A percentile compares a stretch with the other conserved stretches of the same genome.
Evolutionary conservation across 495 filamentous ascomycete genomes (phyloP).

Genomic region (Podospora pseudocomata): DNA sequence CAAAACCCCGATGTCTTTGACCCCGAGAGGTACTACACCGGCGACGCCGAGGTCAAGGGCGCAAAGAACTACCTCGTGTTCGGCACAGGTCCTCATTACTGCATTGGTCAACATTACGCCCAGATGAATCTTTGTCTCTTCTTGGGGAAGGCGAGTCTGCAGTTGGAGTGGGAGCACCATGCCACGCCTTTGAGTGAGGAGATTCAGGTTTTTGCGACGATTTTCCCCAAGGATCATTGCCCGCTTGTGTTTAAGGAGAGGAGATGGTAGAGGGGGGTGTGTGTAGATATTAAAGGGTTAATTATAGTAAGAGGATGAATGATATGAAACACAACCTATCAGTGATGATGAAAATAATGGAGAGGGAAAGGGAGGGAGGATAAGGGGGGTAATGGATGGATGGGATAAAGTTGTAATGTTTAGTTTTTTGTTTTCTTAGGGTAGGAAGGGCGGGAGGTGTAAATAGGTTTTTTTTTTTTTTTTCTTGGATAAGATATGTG

Average conservation of each 20-base stretch:
- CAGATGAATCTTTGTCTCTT: constrained; percentile 82
- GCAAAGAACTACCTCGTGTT: constrained; percentile 98
- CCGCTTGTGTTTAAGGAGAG: constrained; percentile 59
- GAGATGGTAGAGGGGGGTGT: constrained; percentile 32
- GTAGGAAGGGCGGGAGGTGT: background rate
- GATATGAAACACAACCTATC: background rate
- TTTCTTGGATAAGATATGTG: background rate
- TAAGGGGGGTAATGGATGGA: background rate
- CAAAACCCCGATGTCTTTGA: constrained; percentile 82
- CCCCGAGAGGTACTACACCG: constrained; percentile 89
- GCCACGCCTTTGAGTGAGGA: constrained; percentile 77
- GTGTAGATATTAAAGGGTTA: background rate
- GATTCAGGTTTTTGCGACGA: constrained; percentile 97
- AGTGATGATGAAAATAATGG: constrained; percentile 2
- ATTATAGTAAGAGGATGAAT: background rate
- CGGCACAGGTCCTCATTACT: constrained; percentile 95
- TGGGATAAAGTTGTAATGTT: background rate
- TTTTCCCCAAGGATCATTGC: constrained; percentile 70
- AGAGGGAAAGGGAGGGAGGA: background rate
- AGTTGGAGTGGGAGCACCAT: constrained; percentile 87
- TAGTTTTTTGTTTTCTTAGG: background rate
- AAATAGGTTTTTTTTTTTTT: background rate
- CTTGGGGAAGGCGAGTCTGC: constrained; percentile 90
- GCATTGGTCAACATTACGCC: constrained; percentile 93
- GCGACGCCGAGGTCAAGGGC: constrained; percentile 80